Percentiles rank a stretch among this genome's conserved stretches.
These are phyloP conservation scores for Populus hybrid DNA, from an alignment of 441 rosid genomes.

Conservation along the genomic window DNA sequence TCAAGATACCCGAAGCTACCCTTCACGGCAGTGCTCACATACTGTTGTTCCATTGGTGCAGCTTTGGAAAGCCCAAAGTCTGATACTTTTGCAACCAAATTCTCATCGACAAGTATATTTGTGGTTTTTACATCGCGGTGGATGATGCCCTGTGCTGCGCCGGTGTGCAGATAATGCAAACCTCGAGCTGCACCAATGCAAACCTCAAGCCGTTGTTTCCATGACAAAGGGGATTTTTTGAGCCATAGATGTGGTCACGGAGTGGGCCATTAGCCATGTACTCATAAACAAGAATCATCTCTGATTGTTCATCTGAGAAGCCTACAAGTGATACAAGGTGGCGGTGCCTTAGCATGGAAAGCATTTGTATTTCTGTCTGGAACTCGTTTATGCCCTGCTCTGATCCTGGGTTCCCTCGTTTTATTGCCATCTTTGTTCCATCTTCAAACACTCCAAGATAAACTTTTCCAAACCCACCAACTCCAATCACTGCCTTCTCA, in stretches of 20 bases:
- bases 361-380: slow-evolving; percentile 83
- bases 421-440: slow-evolving; percentile 70
- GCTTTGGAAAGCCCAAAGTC: slow-evolving; percentile 85
- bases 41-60: slow-evolving; percentile 62
- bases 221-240: slow-evolving; percentile 49
- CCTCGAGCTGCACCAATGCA: slow-evolving; percentile 78
- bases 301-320: slow-evolving; percentile 66
- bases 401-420: slow-evolving; percentile 77
- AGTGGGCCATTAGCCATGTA: slow-evolving; percentile 84
- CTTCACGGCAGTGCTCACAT: slow-evolving; percentile 82
- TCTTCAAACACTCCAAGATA: slow-evolving; percentile 62
- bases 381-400: slow-evolving; percentile 85
- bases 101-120: slow-evolving; percentile 69
- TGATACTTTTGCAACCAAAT: slow-evolving; percentile 76
- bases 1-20: slow-evolving; percentile 90
- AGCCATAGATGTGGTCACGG: slow-evolving; percentile 79
- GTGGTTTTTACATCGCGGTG: slow-evolving; percentile 84
- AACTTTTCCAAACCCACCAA: slow-evolving; percentile 87
- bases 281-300: slow-evolving; percentile 88
- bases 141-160: slow-evolving; percentile 74
- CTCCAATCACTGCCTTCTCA: slow-evolving; percentile 64
- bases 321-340: slow-evolving; percentile 88
- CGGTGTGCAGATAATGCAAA: slow-evolving; percentile 78
- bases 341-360: slow-evolving; percentile 82
- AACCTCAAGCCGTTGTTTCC: slow-evolving; percentile 85